Percentiles rank a stretch among this genome's conserved stretches.
Conservation (phyloP, 1,284 basidiomycete species). For the Tranzscheliella williamsii region DNA sequence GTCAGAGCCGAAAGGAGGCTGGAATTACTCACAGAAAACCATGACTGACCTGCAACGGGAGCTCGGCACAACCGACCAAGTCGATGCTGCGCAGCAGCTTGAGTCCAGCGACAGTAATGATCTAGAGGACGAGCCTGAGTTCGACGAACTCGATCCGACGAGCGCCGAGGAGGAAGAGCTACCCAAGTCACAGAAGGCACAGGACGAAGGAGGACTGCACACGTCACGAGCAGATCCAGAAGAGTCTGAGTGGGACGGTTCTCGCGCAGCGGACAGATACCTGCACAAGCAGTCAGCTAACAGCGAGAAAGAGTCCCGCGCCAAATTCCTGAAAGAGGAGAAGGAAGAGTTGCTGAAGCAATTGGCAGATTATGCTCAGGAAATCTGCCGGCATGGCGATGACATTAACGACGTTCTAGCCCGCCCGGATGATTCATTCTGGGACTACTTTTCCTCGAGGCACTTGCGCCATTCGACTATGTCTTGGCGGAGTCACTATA, state of each 20-base stretch:
- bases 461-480: conserved; percentile 10
- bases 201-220: too few species aligned
- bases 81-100: too few species aligned
- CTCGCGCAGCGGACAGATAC: conserved; percentile 4
- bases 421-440: conserved; percentile 13
- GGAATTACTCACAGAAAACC: not conserved
- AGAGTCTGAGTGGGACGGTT: conserved; percentile 17
- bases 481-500: conserved; percentile 29
- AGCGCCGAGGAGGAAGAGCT: not conserved
- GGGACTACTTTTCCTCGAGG: conserved; percentile 7
- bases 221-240: not conserved
- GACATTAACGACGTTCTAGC: not conserved
- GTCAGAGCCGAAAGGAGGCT: conserved; percentile 18
- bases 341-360: conserved; percentile 2
- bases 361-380: conserved; percentile 3
- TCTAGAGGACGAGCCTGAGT: conserved; percentile 4
- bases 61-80: too few species aligned
- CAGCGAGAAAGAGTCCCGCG: not conserved
- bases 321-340: conserved; percentile 10
- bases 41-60: not conserved
- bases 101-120: too few species aligned
- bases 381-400: conserved; percentile 2
- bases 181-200: not conserved
- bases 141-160: conserved; percentile 4
- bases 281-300: not conserved